These are phyloP conservation scores for Nyssa sinensis DNA, from an alignment of 148 eudicot species.

Conservation along the genomic window DNA sequence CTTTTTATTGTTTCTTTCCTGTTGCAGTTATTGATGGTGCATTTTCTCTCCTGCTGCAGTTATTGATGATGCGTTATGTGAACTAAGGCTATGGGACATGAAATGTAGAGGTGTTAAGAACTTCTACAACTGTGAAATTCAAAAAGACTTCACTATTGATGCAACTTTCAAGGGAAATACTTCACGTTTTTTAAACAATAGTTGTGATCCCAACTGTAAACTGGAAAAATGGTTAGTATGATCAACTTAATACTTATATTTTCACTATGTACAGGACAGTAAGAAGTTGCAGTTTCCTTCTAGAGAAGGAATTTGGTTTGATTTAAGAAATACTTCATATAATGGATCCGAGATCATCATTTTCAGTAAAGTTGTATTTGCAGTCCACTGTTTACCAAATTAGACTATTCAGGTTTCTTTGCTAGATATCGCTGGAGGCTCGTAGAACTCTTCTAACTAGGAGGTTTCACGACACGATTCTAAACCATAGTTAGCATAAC, in stretches of 20 bases:
- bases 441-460: no score
- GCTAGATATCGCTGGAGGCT: no score
- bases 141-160: slow-evolving; percentile 86
- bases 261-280: not conserved
- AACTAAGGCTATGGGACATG: slow-evolving; percentile 95
- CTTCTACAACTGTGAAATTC: slow-evolving; percentile 92
- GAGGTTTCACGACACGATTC: no score
- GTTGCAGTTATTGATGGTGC: no score
- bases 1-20: no score
- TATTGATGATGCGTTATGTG: slow-evolving; percentile 76
- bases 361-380: no score
- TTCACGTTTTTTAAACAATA: slow-evolving; percentile 91
- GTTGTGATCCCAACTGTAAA: slow-evolving; percentile 95
- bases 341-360: no score
- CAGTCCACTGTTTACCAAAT: no score
- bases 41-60: slow-evolving; percentile 44
- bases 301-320: not conserved
- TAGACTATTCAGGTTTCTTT: no score
- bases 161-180: slow-evolving; percentile 90
- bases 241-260: not conserved
- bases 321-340: not conserved
- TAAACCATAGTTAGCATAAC: no score
- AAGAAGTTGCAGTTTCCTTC: not conserved
- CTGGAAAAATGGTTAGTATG: slow-evolving; percentile 88
- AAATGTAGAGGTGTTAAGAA: slow-evolving; percentile 62